phyloP scores from a whole-genome alignment of 1,284 basidiomycete genomes.

The Lignosus rhinocerotis region DNA sequence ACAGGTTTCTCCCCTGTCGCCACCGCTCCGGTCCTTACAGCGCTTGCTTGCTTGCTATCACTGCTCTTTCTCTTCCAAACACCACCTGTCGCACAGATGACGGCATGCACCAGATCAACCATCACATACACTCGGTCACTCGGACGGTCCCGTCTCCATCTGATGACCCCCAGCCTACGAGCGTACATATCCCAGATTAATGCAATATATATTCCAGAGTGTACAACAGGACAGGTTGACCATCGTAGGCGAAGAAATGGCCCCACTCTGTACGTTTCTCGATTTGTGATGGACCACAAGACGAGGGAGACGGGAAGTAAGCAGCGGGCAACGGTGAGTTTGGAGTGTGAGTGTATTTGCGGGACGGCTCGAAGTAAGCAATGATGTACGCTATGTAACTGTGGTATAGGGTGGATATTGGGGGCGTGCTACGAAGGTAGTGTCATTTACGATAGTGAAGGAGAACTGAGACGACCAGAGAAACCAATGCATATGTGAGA shows the following conservation, averaged over 20 bases:
- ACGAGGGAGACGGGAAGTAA: neutral
- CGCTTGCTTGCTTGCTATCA: neutral
- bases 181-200: conserved; percentile 27
- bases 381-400: conserved; percentile 18
- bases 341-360: neutral
- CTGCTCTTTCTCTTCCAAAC: neutral
- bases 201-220: conserved; percentile 37
- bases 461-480: neutral
- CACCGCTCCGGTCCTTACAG: neutral
- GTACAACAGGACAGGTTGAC: conserved; percentile 41
- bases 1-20: neutral
- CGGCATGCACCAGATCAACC: neutral
- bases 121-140: neutral
- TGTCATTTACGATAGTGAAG: conserved; percentile 15
- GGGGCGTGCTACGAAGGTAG: conserved; percentile 10
- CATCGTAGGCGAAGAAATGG: neutral
- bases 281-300: too few species aligned
- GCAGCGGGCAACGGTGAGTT: neutral
- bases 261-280: neutral
- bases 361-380: neutral
- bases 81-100: neutral
- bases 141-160: neutral
- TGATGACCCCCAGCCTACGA: neutral
- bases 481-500: conserved; percentile 24
- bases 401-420: conserved; percentile 23